phyloP scores from a whole-genome alignment of 768 basidiomycete species.

The Termitomyces eurrhizus region DNA sequence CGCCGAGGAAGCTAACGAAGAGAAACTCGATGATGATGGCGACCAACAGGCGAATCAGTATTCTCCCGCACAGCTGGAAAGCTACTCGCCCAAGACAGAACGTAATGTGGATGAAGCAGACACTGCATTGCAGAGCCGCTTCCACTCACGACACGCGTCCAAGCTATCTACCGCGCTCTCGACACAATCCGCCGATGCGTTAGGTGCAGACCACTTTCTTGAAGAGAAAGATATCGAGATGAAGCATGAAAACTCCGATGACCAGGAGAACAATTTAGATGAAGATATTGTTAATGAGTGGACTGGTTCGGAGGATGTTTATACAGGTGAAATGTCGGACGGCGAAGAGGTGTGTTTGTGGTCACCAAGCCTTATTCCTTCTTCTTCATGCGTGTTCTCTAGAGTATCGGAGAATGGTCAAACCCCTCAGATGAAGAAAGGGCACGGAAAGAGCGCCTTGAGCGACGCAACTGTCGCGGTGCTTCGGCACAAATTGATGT shows the following conservation, averaged over 20 bases:
- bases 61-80: slow-evolving; percentile 26
- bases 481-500: slow-evolving; percentile 48
- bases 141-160: slow-evolving; percentile 70
- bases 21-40: slow-evolving; percentile 35
- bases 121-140: slow-evolving; percentile 45
- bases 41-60: slow-evolving; percentile 28
- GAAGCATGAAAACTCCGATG: slow-evolving; percentile 7
- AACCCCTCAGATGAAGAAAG: slow-evolving; percentile 90
- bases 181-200: slow-evolving; percentile 55
- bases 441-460: slow-evolving; percentile 62
- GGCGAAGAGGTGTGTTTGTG: slow-evolving; percentile 53
- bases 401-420: slow-evolving; percentile 88
- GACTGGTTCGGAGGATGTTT: slow-evolving; percentile 79
- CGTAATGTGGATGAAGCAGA: slow-evolving; percentile 33
- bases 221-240: slow-evolving; percentile 17
- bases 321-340: slow-evolving; percentile 51
- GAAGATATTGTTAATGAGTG: slow-evolving; percentile 60
- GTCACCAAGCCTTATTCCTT: slow-evolving; percentile 5
- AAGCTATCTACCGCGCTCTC: slow-evolving; percentile 66
- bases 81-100: slow-evolving; percentile 23
- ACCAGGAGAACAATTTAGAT: slow-evolving; percentile 24
- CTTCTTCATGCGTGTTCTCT: slow-evolving; percentile 17
- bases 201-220: slow-evolving; percentile 33
- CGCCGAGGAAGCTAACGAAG: slow-evolving; percentile 20
- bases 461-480: slow-evolving; percentile 56